A percentile compares a stretch with the other conserved stretches of the same genome.
These are phyloP conservation scores for Clathrus columnatus DNA, from an alignment of 768 basidiomycete genomes.

Conservation along the genomic window DNA sequence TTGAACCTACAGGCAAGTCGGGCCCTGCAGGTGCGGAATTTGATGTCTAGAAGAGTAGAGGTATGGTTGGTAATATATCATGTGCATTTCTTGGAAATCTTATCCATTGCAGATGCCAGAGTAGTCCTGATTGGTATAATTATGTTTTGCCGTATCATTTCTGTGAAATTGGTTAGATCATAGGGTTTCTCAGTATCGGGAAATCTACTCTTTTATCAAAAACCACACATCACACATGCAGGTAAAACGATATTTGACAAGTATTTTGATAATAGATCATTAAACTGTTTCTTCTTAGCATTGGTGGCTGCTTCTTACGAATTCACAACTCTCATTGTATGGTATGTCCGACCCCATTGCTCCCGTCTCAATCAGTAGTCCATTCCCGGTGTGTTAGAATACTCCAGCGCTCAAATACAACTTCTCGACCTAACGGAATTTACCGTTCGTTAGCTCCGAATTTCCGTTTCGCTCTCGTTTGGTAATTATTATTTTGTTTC, in stretches of 20 bases:
- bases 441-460: constrained; percentile 87
- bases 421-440: constrained; percentile 89
- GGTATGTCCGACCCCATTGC: constrained; percentile 12
- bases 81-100: neutral
- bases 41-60: constrained; percentile 76
- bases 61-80: constrained; percentile 15
- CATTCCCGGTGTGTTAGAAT: constrained; percentile 95
- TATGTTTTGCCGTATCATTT: neutral
- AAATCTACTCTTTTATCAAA: constrained; percentile 91
- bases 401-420: constrained; percentile 90
- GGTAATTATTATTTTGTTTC: constrained; percentile 41
- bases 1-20: constrained; percentile 84
- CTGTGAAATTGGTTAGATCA: neutral
- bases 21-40: constrained; percentile 76
- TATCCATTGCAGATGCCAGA: constrained; percentile 51
- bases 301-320: constrained; percentile 90
- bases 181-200: constrained; percentile 9
- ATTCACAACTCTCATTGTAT: constrained; percentile 84
- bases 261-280: too few relatives aligned
- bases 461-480: constrained; percentile 92
- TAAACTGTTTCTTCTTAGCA: constrained; percentile 20
- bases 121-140: constrained; percentile 78
- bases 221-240: constrained; percentile 86
- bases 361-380: constrained; percentile 41
- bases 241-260: neutral